Base-by-base conservation (phyloP, 345 rosid genomes). In the Syzygium aromaticum region DNA sequence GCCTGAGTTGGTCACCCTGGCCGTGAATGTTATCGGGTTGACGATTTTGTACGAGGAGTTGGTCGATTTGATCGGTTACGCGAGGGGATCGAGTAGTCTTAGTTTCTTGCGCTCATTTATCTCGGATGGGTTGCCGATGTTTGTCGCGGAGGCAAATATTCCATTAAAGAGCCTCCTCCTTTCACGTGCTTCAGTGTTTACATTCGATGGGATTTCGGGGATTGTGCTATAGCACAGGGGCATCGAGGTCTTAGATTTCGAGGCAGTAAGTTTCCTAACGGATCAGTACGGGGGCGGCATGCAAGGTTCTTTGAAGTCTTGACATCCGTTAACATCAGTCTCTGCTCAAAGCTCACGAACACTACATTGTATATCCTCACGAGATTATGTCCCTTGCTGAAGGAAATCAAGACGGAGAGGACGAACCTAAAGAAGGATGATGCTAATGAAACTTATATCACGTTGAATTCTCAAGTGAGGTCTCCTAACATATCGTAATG, bases 351-450 rank as follows among this genome's bases (percentile, higher is more conserved):
- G 92, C 89, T 97, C 51, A 94, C 98, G 40, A 89, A 89, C 88
- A 64, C 85, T 14, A 88, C 94, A 38, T 93, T 97, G 89, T 94
- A 93, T 85, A 64, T 52, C 38, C 90, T 97, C 11, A 6, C 67
- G 25, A 89, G 89, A 64, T 91, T 73, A 67, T 97, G 98, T 52
- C 92, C 91, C 52, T 87, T 91, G 84, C 84, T 97, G 64, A 88
- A 77, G 53, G 91, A 91, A 49, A 67, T 97, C 86, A 90, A 85
- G 82, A 94, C 95, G 97, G 95, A 92, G 90, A 91, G 88, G 17
- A 93, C 97, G 2, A 92, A 91, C 88, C 87, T 97, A 1, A 97
- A 96, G 80, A 89, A 93, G 49, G 95, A 91, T 86, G 94, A 92
- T 15, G 89, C 84, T 84, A 46, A 14, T 40, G 22, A 80, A 12